Percentiles rank a stretch among this genome's conserved stretches.
phyloP scores from a whole-genome alignment of 192 early-diverging fungal species.

The Coemansia sp. region DNA sequence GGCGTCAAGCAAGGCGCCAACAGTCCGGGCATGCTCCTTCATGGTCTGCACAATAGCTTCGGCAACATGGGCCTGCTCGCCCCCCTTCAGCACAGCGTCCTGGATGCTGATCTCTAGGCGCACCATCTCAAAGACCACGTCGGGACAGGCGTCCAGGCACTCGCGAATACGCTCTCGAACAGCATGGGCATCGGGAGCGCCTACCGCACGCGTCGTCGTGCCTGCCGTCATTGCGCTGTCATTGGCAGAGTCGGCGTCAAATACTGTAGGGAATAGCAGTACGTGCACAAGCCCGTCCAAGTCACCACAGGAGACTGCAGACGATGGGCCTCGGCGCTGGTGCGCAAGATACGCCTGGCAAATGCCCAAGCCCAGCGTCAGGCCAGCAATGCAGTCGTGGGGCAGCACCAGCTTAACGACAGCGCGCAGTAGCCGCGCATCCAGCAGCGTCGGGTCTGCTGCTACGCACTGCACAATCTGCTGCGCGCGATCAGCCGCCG shows the following conservation, averaged over 20 bases:
- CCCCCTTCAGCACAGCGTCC: conserved; percentile 46
- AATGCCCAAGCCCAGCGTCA: conserved; percentile 48
- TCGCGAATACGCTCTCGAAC: conserved; percentile 46
- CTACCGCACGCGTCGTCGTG: background rate
- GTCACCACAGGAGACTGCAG: conserved; percentile 19
- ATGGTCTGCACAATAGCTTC: conserved; percentile 41
- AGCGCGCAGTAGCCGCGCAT: conserved; percentile 35
- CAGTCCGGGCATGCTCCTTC: conserved; percentile 30
- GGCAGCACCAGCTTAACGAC: conserved; percentile 55
- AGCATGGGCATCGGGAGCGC: conserved; percentile 21
- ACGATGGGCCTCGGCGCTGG: conserved; percentile 9
- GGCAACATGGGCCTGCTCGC: conserved; percentile 56
- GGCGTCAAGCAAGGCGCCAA: conserved; percentile 18
- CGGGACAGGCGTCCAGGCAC: conserved; percentile 41
- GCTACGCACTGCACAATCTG: conserved; percentile 44
- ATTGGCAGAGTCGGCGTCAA: conserved; percentile 57
- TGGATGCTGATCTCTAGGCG: conserved; percentile 54
- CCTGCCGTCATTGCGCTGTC: background rate
- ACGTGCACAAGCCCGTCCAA: conserved; percentile 61
- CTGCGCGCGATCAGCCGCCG: conserved; percentile 28
- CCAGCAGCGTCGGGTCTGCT: conserved; percentile 40
- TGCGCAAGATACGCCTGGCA: conserved; percentile 43
- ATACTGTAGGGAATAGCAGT: conserved; percentile 74
- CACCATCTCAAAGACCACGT: conserved; percentile 54
- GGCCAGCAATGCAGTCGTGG: conserved; percentile 54